Conservation (phyloP, 169 alveolate genomes). For the Ichthyophthirius multifiliis region DNA sequence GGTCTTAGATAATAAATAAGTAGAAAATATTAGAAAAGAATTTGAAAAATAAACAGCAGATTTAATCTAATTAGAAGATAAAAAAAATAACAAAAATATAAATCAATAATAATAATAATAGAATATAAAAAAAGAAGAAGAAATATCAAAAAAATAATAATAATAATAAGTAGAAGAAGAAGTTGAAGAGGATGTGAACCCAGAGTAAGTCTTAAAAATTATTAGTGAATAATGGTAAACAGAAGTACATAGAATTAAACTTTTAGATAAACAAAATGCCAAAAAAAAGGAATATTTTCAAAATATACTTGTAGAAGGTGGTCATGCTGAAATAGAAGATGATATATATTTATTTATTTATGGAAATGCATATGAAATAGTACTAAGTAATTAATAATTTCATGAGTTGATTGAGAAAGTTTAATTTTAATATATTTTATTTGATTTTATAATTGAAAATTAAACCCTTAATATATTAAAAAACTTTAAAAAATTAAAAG, state of each 20-base stretch:
- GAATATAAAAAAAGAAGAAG: background rate
- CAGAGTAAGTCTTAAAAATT: constrained; percentile 62
- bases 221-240: constrained; percentile 67
- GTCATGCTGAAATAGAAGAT: constrained; percentile 89
- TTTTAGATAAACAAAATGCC: constrained; percentile 57
- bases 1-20: background rate
- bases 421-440: constrained; percentile 69
- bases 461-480: constrained; percentile 55
- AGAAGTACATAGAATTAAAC: constrained; percentile 64
- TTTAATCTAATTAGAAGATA: background rate
- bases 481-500: constrained; percentile 63
- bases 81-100: background rate
- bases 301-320: constrained; percentile 76
- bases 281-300: constrained; percentile 60
- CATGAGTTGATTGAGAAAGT: constrained; percentile 66
- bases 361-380: constrained; percentile 82
- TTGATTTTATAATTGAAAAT: constrained; percentile 67
- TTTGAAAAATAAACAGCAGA: background rate
- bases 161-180: constrained; percentile 9
- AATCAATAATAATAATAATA: background rate
- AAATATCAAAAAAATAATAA: background rate
- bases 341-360: constrained; percentile 70
- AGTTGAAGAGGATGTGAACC: constrained; percentile 55
- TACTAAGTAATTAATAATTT: constrained; percentile 65
- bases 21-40: constrained; percentile 29